Evolutionary conservation across 2,329 filamentous ascomycete genomes (phyloP), one percentile per base, ranked within the genome.

Genomic region (Cladosporium sp.): DNA sequence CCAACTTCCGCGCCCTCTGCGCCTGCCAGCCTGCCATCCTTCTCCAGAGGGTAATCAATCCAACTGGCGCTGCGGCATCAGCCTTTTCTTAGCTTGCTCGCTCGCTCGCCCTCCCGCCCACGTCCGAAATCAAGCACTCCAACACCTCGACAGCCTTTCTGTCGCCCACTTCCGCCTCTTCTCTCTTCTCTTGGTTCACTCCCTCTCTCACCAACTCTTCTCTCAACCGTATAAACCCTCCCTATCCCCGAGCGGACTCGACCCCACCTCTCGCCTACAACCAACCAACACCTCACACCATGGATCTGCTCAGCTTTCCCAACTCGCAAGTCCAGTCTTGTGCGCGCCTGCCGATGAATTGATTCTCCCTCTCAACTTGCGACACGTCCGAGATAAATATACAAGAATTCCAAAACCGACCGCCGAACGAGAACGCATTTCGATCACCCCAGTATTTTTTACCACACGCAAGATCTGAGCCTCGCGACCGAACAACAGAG

Each of bases 251-350:
- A 8, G 11, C 20, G 13, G 22, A 18, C 36, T n/a, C n/a, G 32
- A 20, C 44, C 36, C 44, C 18, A 8, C 19, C 24, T 7, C 15
- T 24, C 37, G 27, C 45, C 20, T 15, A 17, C 27, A 30, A 15
- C 18, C 36, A 36, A 20, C 45, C 45, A 27, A 40, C n/a, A n/a
- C 44, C 18, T 7, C 24, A 32, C 37, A 48, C 45, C 27, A 48
- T 48, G 45, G 37, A 48, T 24, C 37, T 48, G 45, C 37, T 34
- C 37, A 48, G 15, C 45, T 34, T 37, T 22, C 36, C 24, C 37
- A 20, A 41, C 24, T 24, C 44, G 44, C 45, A 48, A 41, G 37
- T 34, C 18, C 45, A 36, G 45, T 41, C 45, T 48, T 48, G 45
- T 48, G 45, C 45, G 37, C 45, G 45, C 18, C 20, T 48, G 45